Conservation (phyloP, 2,329 filamentous ascomycete species). For the Exophiala spinifera region DNA sequence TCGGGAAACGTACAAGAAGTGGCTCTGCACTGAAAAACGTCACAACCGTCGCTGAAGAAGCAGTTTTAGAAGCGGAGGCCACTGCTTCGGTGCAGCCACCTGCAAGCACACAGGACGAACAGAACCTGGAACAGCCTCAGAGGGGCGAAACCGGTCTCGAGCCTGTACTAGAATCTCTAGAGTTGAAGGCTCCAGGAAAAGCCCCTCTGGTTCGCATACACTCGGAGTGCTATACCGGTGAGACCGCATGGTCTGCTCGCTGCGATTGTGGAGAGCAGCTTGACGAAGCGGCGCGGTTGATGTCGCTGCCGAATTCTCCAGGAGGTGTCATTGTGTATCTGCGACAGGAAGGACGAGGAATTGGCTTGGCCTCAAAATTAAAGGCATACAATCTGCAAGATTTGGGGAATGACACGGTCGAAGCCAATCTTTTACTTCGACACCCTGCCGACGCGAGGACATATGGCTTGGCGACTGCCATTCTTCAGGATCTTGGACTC, state of each 20-base stretch:
- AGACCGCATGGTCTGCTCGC: constrained; percentile 95
- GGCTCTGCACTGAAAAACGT: constrained; percentile 31
- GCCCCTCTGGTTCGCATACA: constrained; percentile 88
- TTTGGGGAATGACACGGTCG: constrained; percentile 93
- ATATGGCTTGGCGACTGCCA: constrained; percentile 94
- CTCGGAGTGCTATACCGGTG: constrained; percentile 96
- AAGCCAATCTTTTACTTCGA: constrained; percentile 84
- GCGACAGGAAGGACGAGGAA: constrained; percentile 91
- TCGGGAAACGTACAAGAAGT: constrained; percentile 10
- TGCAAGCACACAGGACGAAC: constrained; percentile 11
- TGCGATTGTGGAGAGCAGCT: constrained; percentile 98
- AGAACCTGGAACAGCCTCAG: constrained; percentile 7
- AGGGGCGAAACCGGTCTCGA: constrained; percentile 8
- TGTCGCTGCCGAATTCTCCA: constrained; percentile 64
- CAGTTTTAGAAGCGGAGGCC: constrained; percentile 1
- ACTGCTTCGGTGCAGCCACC: constrained; percentile 6
- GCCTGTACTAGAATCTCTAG: constrained; percentile 10
- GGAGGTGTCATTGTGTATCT: constrained; percentile 95
- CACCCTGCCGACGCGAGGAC: constrained; percentile 93
- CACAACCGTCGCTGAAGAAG: constrained; percentile 24
- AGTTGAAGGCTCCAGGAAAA: constrained; percentile 8
- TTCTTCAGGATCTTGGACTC: constrained; percentile 79
- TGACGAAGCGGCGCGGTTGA: constrained; percentile 90
- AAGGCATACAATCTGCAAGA: constrained; percentile 99
- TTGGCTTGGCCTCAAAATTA: constrained; percentile 89